Base-by-base conservation (phyloP, 2,329 filamentous ascomycete genomes). In the Pseudocercospora ulei region DNA sequence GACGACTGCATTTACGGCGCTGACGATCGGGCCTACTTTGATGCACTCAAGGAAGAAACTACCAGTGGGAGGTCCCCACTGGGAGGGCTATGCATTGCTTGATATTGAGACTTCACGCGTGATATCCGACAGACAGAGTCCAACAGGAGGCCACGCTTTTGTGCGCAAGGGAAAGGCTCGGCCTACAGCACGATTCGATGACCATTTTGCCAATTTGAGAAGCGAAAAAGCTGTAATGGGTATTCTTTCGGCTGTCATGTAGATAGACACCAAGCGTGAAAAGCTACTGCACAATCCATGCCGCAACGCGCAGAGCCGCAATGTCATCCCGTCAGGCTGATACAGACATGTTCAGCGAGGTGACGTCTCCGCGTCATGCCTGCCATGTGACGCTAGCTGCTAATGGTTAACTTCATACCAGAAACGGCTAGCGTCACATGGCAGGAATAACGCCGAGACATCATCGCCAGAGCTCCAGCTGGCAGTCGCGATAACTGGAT, bases 1-100 rank as follows among this genome's bases (percentile, higher is more conserved):
- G 46, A 58, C 26, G 58, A 62, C 44, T 55, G 57, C 47, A 56
- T 60, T 36, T 60, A 60, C 31, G 57, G 57, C 30, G 49, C 48
- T 8, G 41, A 50, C 20, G 41, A 49, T 27, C 41, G 46, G 16
- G 41, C 52, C 11, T 56, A 52, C 35, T 55, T 54, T 45, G 45
- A 48, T 26, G 52, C 53, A 13, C 41, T 57, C 31, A 43, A 38
- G 23, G 46, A 51, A 16, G 46, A 50, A 22, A 18, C 35, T 14
- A 25, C 34, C 9, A 39, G 27, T 22, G 39, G 41, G 14, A 33
- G 35, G 26, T 13, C 44, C 18, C 14, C 36, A 13, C 31, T 16
- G 20, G 36, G 29, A 36, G 41, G 24, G 19, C 26, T 35, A 18
- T 39, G 33, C 35, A 38, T 19, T 38, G 41, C 24, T 26, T 30